Evolutionary conservation across 305 asterid genomes (phyloP), one percentile per base, ranked within the genome.

Genomic region (Nicotiana rustica): DNA sequence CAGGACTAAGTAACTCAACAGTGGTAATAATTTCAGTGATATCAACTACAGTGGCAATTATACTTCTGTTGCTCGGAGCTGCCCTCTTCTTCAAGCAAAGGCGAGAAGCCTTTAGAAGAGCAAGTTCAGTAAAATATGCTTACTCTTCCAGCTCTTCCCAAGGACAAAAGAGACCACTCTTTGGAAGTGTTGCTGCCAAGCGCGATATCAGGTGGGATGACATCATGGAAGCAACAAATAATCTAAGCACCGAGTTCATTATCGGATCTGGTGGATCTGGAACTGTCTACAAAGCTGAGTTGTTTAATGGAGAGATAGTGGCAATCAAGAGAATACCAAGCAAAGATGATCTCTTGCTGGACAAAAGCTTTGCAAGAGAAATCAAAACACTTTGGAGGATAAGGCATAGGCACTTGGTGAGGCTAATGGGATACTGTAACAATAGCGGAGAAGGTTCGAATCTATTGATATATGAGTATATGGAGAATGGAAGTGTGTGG

Each of bases 401-500:
- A 67, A 88, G 94, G 25, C 99, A 96, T 67, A 89, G 98, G 80
- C 97, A 96, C 90, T 87, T 96, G 78, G 97, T 93, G 21, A 88
- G 96, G 86, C 81, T 96, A 85, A 36, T 93, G 86, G 99, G 99
- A 55, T 91, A 96, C 79, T 94, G 98, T 81, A 84, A 91, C 87
- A 89, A 92, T 82, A 83, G 77, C 79, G 91, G 92, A 77, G 95
- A 86, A 19, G 94, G 92, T 19, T 84, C 94, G 15, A 94, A 93
- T 62, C 61, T 95, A 86, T 67, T 96, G 90, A 92, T 96, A 36
- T 96, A 94, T 65, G 99, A 93, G 84, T 96, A 91, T 90, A 94
- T 96, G 98, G 98, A 94, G 89, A 93, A 93, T 10, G 98, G 98
- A 71, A 96, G 98, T 81, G 76, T 93, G 84, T 94, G 97, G 97